Evolutionary conservation across 2,329 filamentous ascomycete species (phyloP), one percentile per base, ranked within the genome.

Genomic region (Ceratocystis eucalypticola): DNA sequence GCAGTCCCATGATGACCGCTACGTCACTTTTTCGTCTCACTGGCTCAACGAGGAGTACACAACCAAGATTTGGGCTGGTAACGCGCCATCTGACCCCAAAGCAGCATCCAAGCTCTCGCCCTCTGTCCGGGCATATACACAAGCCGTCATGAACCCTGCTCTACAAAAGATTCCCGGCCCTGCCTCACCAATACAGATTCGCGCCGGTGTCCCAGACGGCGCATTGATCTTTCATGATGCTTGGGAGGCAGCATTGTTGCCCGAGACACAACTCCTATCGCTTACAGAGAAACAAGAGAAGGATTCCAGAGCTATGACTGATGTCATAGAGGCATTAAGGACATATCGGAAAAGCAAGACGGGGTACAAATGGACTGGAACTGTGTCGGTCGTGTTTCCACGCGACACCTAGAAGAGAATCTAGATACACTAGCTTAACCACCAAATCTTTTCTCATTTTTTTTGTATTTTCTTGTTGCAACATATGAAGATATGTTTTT

Each of bases 171-270:
- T 73, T 4, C 76, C 81, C 17, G 79, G 76, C 1, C 80, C 80
- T 3, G 79, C 75, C 4, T 79, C 78, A 5, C 80, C 81, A 12
- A 73, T 74, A 22, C 82, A 85, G 65, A 73, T 81, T 17, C 73
- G 71, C 1, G 80, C 80, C 0, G 82, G 82, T 1, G 80, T 79
- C 3, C 82, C 82, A 3, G 61, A 71, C 0, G 73, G 75, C 0
- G 73, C 75, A 0, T 77, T 76, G 65, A 72, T 85, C 48, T 84
- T 80, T 69, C 74, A 78, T 33, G 76, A 75, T 1, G 82, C 82
- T 0, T 85, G 82, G 82, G 76, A 78, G 67, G 76, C 75, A 4
- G 79, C 82, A 64, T 69, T 82, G 15, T 68, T 82, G n/a, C 41
- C 59, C 3, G 30, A 61, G 37, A 33, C n/a, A 6, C 50, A 37